A percentile compares a stretch with the other conserved stretches of the same genome.
Conservation (phyloP, 2,329 filamentous ascomycete species). For the Clonostachys sp. region DNA sequence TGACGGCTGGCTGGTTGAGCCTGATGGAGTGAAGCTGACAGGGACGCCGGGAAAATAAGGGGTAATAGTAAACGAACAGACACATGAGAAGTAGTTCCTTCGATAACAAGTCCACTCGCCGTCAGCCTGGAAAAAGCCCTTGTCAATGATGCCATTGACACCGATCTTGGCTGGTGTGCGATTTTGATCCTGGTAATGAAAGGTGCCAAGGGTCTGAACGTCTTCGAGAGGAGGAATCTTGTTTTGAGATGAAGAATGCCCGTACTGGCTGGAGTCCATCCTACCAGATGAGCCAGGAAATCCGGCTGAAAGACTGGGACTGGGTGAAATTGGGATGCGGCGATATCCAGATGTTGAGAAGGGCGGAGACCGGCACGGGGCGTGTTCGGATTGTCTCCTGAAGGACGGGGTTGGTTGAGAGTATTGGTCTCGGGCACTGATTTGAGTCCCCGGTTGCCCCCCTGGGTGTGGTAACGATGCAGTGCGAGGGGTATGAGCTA, state of each 20-base stretch:
- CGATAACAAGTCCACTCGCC: conserved; percentile 89
- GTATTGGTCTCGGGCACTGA: conserved; percentile 51
- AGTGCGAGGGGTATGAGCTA: conserved; percentile 49
- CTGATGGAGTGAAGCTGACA: conserved; percentile 45
- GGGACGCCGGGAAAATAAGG: conserved; percentile 45
- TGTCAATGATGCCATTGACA: conserved; percentile 78
- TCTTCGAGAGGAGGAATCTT: conserved; percentile 49
- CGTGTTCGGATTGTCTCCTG: conserved; percentile 41
- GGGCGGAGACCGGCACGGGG: conserved; percentile 43
- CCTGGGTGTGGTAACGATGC: conserved; percentile 39
- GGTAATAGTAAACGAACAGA: conserved; percentile 69
- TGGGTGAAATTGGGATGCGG: conserved; percentile 49
- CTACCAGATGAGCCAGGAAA: conserved; percentile 38
- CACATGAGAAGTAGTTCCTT: conserved; percentile 85
- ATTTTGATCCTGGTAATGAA: conserved; percentile 51
- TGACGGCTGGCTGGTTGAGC: conserved; percentile 46
- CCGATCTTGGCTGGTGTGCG: conserved; percentile 58
- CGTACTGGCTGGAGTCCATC: conserved; percentile 42
- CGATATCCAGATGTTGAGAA: conserved; percentile 37
- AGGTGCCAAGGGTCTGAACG: conserved; percentile 50
- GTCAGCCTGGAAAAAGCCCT: conserved; percentile 80
- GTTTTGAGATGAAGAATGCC: conserved; percentile 12
- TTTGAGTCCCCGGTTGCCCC: conserved; percentile 42
- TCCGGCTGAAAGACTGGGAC: conserved; percentile 40
- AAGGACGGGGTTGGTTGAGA: conserved; percentile 44